Percentiles rank a stretch among this genome's conserved stretches.
phyloP scores from a whole-genome alignment of 2,329 filamentous ascomycete species.

The Penicillium capsulatum region DNA sequence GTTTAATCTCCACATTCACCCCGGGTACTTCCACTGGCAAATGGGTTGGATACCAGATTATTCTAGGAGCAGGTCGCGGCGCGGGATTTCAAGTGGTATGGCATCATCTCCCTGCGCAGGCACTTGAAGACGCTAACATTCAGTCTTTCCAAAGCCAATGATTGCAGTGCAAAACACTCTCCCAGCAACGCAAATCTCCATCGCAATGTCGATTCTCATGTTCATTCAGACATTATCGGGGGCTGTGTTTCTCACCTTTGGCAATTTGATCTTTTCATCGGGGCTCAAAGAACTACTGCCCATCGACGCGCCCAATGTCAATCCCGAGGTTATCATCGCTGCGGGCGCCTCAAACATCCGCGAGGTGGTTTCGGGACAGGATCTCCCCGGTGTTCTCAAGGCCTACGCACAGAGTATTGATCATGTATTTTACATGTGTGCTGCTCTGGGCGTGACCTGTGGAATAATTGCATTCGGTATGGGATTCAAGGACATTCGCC shows the following conservation, averaged over 20 bases:
- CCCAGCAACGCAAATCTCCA: slow-evolving; percentile 34
- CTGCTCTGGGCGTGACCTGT: slow-evolving; percentile 13
- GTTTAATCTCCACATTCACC: slow-evolving; percentile 43
- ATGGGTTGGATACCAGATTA: slow-evolving; percentile 50
- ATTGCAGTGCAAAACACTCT: slow-evolving; percentile 42
- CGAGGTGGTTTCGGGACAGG: slow-evolving; percentile 26
- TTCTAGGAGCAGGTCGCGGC: slow-evolving; percentile 45
- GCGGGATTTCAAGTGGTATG: slow-evolving; percentile 23
- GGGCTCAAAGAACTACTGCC: slow-evolving; percentile 34
- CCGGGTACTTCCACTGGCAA: slow-evolving; percentile 33
- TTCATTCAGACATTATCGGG: slow-evolving; percentile 43
- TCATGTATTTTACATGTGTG: slow-evolving; percentile 24
- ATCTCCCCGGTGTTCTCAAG: slow-evolving; percentile 29
- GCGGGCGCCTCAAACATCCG: slow-evolving; percentile 45
- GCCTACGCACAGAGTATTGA: slow-evolving; percentile 30
- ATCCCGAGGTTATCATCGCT: slow-evolving; percentile 35
- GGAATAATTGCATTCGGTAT: slow-evolving; percentile 22
- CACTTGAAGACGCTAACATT: not conserved
- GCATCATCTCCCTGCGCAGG: not conserved
- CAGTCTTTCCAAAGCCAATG: slow-evolving; percentile 28
- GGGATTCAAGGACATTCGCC: slow-evolving; percentile 28
- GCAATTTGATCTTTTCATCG: slow-evolving; percentile 48
- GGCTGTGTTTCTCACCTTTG: slow-evolving; percentile 50
- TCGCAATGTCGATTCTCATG: slow-evolving; percentile 40
- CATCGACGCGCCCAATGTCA: slow-evolving; percentile 33